A percentile compares a stretch with the other conserved stretches of the same genome.
phyloP scores from a whole-genome alignment of 352 stramenopile species.

The Globisporangium nunn region DNA sequence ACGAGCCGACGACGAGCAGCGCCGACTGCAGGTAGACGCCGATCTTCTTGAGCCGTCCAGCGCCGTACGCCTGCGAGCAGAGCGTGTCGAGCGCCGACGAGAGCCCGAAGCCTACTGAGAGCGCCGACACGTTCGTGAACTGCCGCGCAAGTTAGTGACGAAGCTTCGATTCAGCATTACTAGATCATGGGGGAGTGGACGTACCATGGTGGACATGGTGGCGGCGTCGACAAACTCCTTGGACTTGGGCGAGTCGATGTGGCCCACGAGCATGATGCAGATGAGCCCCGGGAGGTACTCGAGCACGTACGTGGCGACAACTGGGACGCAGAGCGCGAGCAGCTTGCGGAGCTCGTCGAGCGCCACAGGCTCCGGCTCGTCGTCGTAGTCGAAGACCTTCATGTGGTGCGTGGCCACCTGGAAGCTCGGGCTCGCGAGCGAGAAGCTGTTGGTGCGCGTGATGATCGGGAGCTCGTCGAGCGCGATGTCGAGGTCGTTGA shows the following conservation, averaged over 20 bases:
- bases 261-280: constrained; percentile 56
- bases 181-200: no score
- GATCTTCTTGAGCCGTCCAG: constrained; percentile 36
- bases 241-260: constrained; percentile 41
- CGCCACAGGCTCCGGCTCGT: constrained; percentile 15
- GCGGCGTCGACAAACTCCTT: constrained; percentile 66
- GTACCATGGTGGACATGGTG: constrained; percentile 44
- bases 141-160: no score
- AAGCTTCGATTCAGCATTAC: no score
- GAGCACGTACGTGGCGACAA: constrained; percentile 19
- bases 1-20: constrained; percentile 35
- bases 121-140: constrained; percentile 62
- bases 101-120: constrained; percentile 53
- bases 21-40: constrained; percentile 60
- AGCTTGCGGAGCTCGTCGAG: constrained; percentile 31
- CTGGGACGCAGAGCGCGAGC: constrained; percentile 36
- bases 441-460: constrained; percentile 43
- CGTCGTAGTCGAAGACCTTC: constrained; percentile 32
- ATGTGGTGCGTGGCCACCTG: constrained; percentile 27
- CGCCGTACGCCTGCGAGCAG: constrained; percentile 31
- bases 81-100: constrained; percentile 20
- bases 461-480: constrained; percentile 30
- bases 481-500: constrained; percentile 17
- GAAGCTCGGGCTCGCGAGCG: constrained; percentile 43
- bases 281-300: constrained; percentile 42